Percentiles rank a stretch among this genome's conserved stretches.
phyloP scores from a whole-genome alignment of 2,329 filamentous ascomycete species.

The Monilinia fructicola region DNA sequence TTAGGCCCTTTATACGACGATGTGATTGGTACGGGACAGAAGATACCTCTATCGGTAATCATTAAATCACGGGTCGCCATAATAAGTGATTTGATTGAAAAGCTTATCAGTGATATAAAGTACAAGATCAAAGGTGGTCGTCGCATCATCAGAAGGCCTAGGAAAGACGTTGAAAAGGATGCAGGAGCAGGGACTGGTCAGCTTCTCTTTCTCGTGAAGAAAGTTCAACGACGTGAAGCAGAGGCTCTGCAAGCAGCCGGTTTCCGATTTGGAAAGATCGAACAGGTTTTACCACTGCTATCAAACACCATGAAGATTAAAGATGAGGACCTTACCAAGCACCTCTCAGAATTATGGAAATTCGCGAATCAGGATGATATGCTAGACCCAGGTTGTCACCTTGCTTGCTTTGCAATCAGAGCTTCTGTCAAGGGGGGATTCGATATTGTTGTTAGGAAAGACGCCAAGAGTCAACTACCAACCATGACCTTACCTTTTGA shows the following conservation, averaged over 20 bases:
- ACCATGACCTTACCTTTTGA: slow-evolving; percentile 55
- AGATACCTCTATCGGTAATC: slow-evolving; percentile 8
- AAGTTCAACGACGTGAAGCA: slow-evolving; percentile 58
- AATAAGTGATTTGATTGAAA: slow-evolving; percentile 12
- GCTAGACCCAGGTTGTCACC: slow-evolving; percentile 53
- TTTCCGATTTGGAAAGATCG: slow-evolving; percentile 72
- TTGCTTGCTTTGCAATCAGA: slow-evolving; percentile 59
- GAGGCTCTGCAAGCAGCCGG: slow-evolving; percentile 67
- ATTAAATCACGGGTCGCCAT: slow-evolving; percentile 16
- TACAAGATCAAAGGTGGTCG: slow-evolving; percentile 22
- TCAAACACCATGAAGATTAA: slow-evolving; percentile 74
- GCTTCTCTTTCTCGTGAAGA: slow-evolving; percentile 75
- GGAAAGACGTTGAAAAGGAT: slow-evolving; percentile 18
- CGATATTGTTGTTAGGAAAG: slow-evolving; percentile 41
- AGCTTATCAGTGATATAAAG: slow-evolving; percentile 11
- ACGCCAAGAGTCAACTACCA: slow-evolving; percentile 60
- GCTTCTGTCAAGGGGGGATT: slow-evolving; percentile 48
- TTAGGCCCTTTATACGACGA: slow-evolving; percentile 74
- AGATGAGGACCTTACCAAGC: slow-evolving; percentile 56
- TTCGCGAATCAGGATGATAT: slow-evolving; percentile 52
- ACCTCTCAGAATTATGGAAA: slow-evolving; percentile 63
- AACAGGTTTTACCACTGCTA: slow-evolving; percentile 67
- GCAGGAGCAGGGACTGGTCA: slow-evolving; percentile 45
- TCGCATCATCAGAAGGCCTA: slow-evolving; percentile 9
- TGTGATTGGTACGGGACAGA: slow-evolving; percentile 64